Conservation (phyloP, 768 basidiomycete species). For the Kwoniella dendrophila region DNA sequence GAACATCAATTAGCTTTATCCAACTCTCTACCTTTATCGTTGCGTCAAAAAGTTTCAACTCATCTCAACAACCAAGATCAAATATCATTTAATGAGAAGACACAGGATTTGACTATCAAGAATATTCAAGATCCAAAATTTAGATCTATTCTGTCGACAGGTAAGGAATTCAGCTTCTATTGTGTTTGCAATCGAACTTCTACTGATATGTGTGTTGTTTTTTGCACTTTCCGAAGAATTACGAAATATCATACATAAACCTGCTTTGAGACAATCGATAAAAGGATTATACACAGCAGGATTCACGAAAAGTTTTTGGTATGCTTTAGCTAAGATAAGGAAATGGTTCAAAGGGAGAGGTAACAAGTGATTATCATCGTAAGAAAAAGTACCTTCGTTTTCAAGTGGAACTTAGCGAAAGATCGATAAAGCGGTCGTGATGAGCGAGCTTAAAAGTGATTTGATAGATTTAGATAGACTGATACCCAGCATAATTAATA, state of each 20-base stretch:
- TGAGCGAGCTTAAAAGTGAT: too few species aligned
- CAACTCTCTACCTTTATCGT: slow-evolving; percentile 72
- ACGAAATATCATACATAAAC: slow-evolving; percentile 73
- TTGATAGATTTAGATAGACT: too few species aligned
- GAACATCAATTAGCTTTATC: slow-evolving; percentile 73
- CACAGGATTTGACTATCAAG: slow-evolving; percentile 73
- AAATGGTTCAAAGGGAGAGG: slow-evolving; percentile 73
- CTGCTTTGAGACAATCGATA: slow-evolving; percentile 78
- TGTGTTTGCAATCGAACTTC: too few species aligned
- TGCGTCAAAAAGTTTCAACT: slow-evolving; percentile 57
- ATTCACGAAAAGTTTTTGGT: slow-evolving; percentile 72
- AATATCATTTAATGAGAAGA: slow-evolving; percentile 61
- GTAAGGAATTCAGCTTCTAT: slow-evolving; percentile 24
- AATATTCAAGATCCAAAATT: slow-evolving; percentile 48
- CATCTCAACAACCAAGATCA: background rate
- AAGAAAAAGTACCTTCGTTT: too few species aligned
- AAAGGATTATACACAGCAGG: slow-evolving; percentile 88
- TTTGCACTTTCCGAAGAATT: slow-evolving; percentile 63
- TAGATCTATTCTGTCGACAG: slow-evolving; percentile 54
- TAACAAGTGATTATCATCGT: background rate
- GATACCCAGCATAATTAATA: slow-evolving; percentile 24
- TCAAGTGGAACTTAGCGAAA: too few species aligned
- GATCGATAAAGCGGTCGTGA: too few species aligned
- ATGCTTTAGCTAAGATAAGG: slow-evolving; percentile 71
- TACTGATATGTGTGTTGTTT: too few species aligned